Conservation (phyloP, 1,284 basidiomycete species). For the Inonotus obliquus region DNA sequence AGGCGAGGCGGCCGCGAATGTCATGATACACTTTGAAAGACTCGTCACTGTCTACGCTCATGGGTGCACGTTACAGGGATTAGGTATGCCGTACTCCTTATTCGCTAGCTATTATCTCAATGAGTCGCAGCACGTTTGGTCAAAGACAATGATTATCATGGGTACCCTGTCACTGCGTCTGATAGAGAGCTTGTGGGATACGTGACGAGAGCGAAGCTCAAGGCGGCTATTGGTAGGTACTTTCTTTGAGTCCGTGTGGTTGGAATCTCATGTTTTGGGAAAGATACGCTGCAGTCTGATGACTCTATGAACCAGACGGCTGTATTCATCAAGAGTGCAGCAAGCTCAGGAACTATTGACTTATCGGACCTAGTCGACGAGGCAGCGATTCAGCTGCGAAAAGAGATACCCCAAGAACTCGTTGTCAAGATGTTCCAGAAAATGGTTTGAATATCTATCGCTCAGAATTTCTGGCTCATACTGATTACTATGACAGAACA, state of each 20-base stretch:
- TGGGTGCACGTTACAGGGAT: conserved; percentile 41
- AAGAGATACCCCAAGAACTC: conserved; percentile 63
- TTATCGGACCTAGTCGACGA: conserved; percentile 51
- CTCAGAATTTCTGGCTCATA: not conserved
- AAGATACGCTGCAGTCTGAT: conserved; percentile 31
- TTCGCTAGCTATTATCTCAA: not conserved
- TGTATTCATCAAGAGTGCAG: conserved; percentile 24
- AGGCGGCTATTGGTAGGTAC: conserved; percentile 43
- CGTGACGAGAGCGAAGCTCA: conserved; percentile 50
- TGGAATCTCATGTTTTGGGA: not conserved
- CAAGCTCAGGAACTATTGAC: conserved; percentile 34
- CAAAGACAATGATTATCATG: conserved; percentile 44
- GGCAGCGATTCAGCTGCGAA: conserved; percentile 56
- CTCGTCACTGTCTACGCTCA: conserved; percentile 50
- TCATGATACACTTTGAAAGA: conserved; percentile 54
- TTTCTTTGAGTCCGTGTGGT: not conserved
- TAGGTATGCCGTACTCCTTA: conserved; percentile 34
- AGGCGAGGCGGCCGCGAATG: conserved; percentile 54
- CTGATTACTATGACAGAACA: conserved; percentile 40
- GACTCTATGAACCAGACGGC: conserved; percentile 19
- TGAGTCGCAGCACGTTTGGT: conserved; percentile 33
- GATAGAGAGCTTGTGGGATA: conserved; percentile 52
- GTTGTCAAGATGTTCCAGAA: conserved; percentile 72
- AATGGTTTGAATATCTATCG: conserved; percentile 39
- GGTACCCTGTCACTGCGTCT: conserved; percentile 54